A percentile compares a stretch with the other conserved stretches of the same genome.
Conservation (phyloP, 768 basidiomycete genomes). For the Suillus bovinus region DNA sequence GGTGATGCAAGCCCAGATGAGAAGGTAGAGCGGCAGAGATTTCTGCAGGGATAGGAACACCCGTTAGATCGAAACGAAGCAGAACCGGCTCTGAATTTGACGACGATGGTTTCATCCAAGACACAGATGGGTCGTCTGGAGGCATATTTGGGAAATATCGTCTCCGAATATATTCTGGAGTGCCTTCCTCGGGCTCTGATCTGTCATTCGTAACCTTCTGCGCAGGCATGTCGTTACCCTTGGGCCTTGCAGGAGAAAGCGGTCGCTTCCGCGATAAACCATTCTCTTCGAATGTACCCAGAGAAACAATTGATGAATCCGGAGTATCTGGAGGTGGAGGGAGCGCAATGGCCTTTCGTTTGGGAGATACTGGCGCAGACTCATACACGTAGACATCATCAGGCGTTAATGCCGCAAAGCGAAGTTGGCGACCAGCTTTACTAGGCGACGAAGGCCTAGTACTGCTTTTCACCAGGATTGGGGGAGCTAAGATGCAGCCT, state of each 20-base stretch:
- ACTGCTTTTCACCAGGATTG: constrained; percentile 44
- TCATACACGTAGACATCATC: constrained; percentile 83
- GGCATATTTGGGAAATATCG: constrained; percentile 80
- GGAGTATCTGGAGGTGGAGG: constrained; percentile 38
- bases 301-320: constrained; percentile 33
- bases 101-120: constrained; percentile 62
- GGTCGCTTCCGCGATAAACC: constrained; percentile 15
- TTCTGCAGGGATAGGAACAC: constrained; percentile 59
- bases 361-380: constrained; percentile 79
- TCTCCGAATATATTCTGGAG: constrained; percentile 79
- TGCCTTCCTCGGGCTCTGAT: constrained; percentile 59
- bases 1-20: constrained; percentile 89
- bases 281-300: constrained; percentile 39
- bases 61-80: constrained; percentile 76
- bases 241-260: constrained; percentile 6
- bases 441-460: constrained; percentile 57
- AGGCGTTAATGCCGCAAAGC: constrained; percentile 75
- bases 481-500: constrained; percentile 41
- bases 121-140: constrained; percentile 68
- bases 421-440: constrained; percentile 52
- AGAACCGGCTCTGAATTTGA: constrained; percentile 24
- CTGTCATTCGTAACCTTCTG: not conserved
- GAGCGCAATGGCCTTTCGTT: constrained; percentile 53
- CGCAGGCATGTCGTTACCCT: not conserved
- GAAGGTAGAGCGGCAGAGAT: constrained; percentile 66